Conservation (phyloP, 2,329 filamentous ascomycete species). For the Hypoxylon sp. region DNA sequence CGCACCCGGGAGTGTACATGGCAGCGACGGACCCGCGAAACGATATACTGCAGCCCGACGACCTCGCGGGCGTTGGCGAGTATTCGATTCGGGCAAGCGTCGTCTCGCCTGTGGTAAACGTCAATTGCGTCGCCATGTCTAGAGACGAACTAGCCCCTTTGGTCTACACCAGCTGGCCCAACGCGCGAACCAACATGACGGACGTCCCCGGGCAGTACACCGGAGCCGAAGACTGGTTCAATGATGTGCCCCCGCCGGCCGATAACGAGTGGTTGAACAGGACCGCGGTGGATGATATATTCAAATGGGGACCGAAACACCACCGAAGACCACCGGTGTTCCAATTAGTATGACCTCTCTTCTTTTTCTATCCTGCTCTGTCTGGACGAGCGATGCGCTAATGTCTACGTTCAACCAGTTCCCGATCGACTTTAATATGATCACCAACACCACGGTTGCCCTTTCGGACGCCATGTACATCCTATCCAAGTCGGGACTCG, state of each 20-base stretch:
- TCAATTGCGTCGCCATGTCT: constrained; percentile 74
- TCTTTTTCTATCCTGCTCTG: neutral
- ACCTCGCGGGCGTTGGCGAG: constrained; percentile 70
- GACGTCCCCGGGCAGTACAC: constrained; percentile 47
- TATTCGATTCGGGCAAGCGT: constrained; percentile 74
- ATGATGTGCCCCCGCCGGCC: constrained; percentile 47
- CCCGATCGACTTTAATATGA: constrained; percentile 71
- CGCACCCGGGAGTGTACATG: constrained; percentile 71
- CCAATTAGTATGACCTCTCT: constrained; percentile 45
- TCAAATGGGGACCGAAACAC: constrained; percentile 68
- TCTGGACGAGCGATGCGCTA: neutral
- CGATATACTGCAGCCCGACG: constrained; percentile 72
- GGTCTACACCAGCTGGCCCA: constrained; percentile 68
- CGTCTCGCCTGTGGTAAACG: constrained; percentile 74
- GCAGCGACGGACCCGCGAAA: constrained; percentile 70
- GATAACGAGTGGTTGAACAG: constrained; percentile 57
- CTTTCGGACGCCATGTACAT: constrained; percentile 68
- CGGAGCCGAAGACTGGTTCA: constrained; percentile 49
- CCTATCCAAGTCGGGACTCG: constrained; percentile 58
- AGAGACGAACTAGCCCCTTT: constrained; percentile 67
- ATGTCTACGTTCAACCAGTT: constrained; percentile 45
- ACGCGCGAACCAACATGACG: constrained; percentile 47
- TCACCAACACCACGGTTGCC: constrained; percentile 62
- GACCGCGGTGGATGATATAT: constrained; percentile 73
- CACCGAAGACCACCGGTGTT: constrained; percentile 62